Percentiles rank a stretch among this genome's conserved stretches.
Conservation (phyloP, 179 eudicot genomes). For the Actinidia polygama region DNA sequence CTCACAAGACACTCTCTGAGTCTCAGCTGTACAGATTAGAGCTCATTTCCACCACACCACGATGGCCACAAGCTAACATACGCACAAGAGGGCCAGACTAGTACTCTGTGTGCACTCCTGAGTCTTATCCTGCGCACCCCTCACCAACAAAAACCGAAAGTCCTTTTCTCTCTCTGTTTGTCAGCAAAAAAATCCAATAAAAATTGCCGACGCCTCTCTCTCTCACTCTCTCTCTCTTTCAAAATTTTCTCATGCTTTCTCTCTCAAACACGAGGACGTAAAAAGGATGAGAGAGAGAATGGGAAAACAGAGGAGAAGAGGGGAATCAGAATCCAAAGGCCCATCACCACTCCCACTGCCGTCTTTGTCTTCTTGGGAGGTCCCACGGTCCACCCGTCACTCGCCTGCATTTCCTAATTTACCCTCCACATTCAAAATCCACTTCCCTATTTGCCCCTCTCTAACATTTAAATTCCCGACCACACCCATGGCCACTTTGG, state of each 20-base stretch:
- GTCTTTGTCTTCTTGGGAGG: conserved; percentile 21
- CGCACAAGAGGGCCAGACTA: no score
- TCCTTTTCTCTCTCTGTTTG: background rate
- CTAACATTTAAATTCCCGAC: no score
- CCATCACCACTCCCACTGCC: background rate
- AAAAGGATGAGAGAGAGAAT: conserved; percentile 2
- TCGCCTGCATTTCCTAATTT: conserved; percentile 11
- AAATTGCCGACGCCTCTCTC: conserved; percentile 5
- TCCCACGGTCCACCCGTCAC: background rate
- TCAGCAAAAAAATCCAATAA: conserved; percentile 4
- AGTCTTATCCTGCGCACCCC: conserved; percentile 40
- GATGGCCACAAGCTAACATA: background rate
- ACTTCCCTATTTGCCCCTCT: background rate
- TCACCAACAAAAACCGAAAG: conserved; percentile 4
- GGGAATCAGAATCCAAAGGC: conserved; percentile 20
- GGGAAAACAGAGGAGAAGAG: background rate
- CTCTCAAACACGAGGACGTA: conserved; percentile 13
- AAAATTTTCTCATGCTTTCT: background rate
- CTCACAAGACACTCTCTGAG: background rate
- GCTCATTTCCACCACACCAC: background rate
- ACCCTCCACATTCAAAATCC: conserved; percentile 14
- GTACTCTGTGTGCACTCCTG: background rate
- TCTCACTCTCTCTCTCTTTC: background rate
- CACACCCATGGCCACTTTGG: no score
- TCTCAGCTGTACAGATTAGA: conserved; percentile 5